phyloP scores from a whole-genome alignment of 2,329 filamentous ascomycete species.

The Fusarium sp. region DNA sequence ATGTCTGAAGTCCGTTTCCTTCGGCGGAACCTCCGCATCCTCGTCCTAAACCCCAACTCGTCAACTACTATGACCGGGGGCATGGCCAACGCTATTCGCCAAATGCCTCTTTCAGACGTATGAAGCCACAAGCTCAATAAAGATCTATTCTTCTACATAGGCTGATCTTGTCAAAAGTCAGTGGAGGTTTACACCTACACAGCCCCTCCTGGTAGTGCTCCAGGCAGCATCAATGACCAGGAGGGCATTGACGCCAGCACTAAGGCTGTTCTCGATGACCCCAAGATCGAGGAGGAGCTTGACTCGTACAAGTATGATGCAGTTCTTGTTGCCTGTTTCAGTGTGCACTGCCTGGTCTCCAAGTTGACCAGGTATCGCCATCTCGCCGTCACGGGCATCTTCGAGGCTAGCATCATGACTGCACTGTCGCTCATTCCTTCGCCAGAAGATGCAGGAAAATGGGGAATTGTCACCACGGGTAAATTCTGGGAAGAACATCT shows the following conservation, averaged over 20 bases:
- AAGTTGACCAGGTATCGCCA: slow-evolving; percentile 62
- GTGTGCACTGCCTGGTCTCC: slow-evolving; percentile 82
- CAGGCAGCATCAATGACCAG: slow-evolving; percentile 84
- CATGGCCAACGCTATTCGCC: slow-evolving; percentile 67
- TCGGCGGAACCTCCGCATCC: slow-evolving; percentile 60
- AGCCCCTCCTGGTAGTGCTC: slow-evolving; percentile 69
- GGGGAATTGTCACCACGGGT: slow-evolving; percentile 93
- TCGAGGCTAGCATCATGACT: slow-evolving; percentile 83
- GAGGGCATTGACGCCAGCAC: slow-evolving; percentile 77
- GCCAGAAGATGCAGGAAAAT: slow-evolving; percentile 62
- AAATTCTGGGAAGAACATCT: slow-evolving; percentile 86
- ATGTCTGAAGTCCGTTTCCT: slow-evolving; percentile 44
- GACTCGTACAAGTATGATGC: slow-evolving; percentile 72
- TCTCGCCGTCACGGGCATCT: slow-evolving; percentile 75
- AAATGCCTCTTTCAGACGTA: slow-evolving; percentile 53
- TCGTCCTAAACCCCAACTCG: slow-evolving; percentile 87
- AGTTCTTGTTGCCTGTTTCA: slow-evolving; percentile 92
- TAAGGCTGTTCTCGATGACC: slow-evolving; percentile 71
- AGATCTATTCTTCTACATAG: slow-evolving; percentile 18
- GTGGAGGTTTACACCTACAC: slow-evolving; percentile 76
- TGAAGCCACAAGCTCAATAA: slow-evolving; percentile 5
- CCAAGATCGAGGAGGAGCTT: slow-evolving; percentile 57
- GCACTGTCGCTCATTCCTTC: slow-evolving; percentile 67
- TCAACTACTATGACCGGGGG: slow-evolving; percentile 80
- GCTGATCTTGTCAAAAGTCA: slow-evolving; percentile 54